Evolutionary conservation across 768 basidiomycete species (phyloP), one percentile per base, ranked within the genome.

Genomic region (Mycena rebaudengoi): DNA sequence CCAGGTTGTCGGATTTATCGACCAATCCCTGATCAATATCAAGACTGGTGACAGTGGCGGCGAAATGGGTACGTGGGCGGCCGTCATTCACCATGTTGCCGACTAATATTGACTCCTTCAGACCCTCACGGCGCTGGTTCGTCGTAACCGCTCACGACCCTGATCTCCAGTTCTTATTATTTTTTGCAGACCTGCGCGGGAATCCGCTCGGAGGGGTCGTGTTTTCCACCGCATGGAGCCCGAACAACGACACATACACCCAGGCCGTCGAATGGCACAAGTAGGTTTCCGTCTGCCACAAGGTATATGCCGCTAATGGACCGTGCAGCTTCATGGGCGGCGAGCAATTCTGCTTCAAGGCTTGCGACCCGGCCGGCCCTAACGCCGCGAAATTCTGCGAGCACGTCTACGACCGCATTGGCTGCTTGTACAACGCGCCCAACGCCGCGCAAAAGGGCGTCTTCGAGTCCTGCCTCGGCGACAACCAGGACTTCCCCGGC

Each of bases 161-260:
- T 41, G 21, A 35, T 29, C 7, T 7, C 26, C 32, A 3, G 20
- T 50, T 13, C 21, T 21, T 13, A 25, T 5, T 26, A n/a, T 7
- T 49, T 13, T 20, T 21, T 10, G 18, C 56, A 64, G 51, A 62
- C 52, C 21, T 60, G 44, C 59, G 90, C 65, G 94, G 93, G n/a
- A 95, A 94, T 78, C 91, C 91, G 4, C 79, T 92, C 26, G 92
- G 92, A 65, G 90, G 86, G 49, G 73, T 93, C 26, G 60, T 92
- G 41, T 94, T 83, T 79, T 87, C 91, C 0, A 88, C 78, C 62
- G 83, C 77, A 12, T 89, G 82, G 70, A 76, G 73, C 46, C 72
- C 66, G 46, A 75, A 82, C 65, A 83, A 81, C 66, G 73, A 73
- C 60, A 76, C 78, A 0, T 82, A 77, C 71, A 70, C 74, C 10